A percentile compares a stretch with the other conserved stretches of the same genome.
phyloP scores from a whole-genome alignment of 306 rosid genomes.

The Cucumis cinereus region DNA sequence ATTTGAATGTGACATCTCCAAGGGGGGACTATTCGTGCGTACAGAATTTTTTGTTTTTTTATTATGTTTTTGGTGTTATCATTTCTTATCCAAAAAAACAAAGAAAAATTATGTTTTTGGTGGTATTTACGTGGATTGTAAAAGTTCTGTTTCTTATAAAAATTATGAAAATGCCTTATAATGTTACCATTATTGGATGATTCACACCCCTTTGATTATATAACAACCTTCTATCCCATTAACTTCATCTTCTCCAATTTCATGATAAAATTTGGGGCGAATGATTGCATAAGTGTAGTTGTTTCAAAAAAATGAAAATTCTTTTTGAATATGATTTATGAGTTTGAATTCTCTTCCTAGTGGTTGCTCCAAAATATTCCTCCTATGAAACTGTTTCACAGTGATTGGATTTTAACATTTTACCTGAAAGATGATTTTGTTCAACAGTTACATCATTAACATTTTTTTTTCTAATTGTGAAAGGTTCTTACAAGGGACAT shows the following conservation, averaged over 20 bases:
- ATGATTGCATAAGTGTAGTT: not conserved
- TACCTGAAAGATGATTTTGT: not conserved
- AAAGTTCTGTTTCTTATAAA: not conserved
- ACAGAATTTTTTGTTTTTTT: not conserved
- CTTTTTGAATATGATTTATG: not conserved
- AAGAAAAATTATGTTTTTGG: too few relatives aligned
- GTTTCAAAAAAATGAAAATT: not conserved
- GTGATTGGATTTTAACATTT: not conserved
- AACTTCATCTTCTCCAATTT: not conserved
- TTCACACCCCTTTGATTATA: not conserved
- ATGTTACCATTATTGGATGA: not conserved
- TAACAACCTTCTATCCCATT: not conserved
- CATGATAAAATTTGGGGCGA: not conserved
- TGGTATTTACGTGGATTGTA: not conserved
- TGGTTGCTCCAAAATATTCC: not conserved
- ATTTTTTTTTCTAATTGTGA: not conserved
- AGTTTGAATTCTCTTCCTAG: not conserved
- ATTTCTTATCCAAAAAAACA: too few relatives aligned
- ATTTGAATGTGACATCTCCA: not conserved
- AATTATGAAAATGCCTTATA: not conserved
- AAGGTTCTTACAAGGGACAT: conserved; percentile 82
- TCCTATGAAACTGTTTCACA: not conserved
- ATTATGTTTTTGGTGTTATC: not conserved
- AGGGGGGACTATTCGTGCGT: not conserved
- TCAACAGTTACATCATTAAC: not conserved